A percentile compares a stretch with the other conserved stretches of the same genome.
phyloP scores from a whole-genome alignment of 768 basidiomycete species.

The Lactifluus pinguis region DNA sequence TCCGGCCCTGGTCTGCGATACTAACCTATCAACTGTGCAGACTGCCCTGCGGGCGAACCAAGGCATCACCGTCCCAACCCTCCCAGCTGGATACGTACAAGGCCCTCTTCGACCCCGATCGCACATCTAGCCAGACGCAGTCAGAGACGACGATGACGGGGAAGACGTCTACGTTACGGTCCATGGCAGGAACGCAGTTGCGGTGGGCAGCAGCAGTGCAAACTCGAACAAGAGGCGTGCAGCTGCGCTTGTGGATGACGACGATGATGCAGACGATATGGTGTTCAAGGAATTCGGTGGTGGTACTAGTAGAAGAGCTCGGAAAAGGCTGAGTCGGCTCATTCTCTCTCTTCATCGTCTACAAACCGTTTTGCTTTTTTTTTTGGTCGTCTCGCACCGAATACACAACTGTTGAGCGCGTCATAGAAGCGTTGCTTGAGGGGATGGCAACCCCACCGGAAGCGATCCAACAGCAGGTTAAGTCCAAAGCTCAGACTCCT shows the following conservation, averaged over 20 bases:
- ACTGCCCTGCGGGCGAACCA: slow-evolving; percentile 7
- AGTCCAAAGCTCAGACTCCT: no score
- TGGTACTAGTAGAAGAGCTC: slow-evolving; percentile 23
- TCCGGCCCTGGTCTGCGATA: no score
- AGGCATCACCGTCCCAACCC: not conserved
- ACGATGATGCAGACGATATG: slow-evolving; percentile 60
- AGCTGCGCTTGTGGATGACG: slow-evolving; percentile 25
- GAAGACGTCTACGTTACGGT: slow-evolving; percentile 23
- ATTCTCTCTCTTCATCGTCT: not conserved
- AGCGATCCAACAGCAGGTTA: no score
- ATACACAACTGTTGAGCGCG: no score
- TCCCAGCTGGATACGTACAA: slow-evolving; percentile 18
- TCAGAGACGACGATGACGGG: not conserved
- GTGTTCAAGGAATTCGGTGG: slow-evolving; percentile 52
- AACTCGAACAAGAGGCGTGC: slow-evolving; percentile 7
- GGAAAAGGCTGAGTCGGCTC: slow-evolving; percentile 14
- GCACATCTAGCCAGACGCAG: not conserved
- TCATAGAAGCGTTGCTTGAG: no score
- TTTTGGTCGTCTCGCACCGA: no score
- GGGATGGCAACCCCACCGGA: no score
- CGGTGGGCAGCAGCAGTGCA: slow-evolving; percentile 12
- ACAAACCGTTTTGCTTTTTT: no score
- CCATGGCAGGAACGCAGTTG: slow-evolving; percentile 21
- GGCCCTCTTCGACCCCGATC: slow-evolving; percentile 19
- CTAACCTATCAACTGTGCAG: slow-evolving; percentile 8